Evolutionary conservation across 768 basidiomycete genomes (phyloP).

Genomic region (Nidula microcarpa): DNA sequence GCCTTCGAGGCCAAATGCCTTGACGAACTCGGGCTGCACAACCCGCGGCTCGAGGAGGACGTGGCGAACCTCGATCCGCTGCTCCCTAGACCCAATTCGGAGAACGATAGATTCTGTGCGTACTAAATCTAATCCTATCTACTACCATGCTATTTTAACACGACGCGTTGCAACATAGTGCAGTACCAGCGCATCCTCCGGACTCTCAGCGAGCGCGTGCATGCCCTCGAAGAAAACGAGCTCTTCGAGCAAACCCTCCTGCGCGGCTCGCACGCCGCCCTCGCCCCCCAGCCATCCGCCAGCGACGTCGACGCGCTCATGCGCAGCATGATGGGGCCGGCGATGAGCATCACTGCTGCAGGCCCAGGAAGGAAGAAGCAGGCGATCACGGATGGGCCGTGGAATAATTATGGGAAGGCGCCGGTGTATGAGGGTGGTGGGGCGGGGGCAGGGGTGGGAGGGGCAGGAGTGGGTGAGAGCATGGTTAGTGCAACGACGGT

Average conservation of each 20-base stretch:
- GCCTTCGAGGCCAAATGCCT: conserved; percentile 42
- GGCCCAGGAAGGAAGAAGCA: conserved; percentile 4
- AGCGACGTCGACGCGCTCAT: conserved; percentile 47
- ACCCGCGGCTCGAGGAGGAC: conserved; percentile 36
- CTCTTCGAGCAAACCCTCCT: conserved; percentile 44
- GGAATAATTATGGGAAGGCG: conserved; percentile 26
- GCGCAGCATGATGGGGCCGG: conserved; percentile 48
- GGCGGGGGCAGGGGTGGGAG: conserved; percentile 6
- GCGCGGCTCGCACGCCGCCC: conserved; percentile 41
- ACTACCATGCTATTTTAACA: not conserved
- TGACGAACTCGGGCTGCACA: conserved; percentile 30
- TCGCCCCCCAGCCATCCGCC: conserved; percentile 38
- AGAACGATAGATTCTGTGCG: conserved; percentile 25
- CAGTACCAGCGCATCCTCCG: conserved; percentile 30
- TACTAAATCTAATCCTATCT: not conserved
- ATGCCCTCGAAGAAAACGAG: conserved; percentile 43
- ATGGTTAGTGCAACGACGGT: conserved; percentile 13
- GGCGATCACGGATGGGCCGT: conserved; percentile 26
- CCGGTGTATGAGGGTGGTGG: conserved; percentile 10
- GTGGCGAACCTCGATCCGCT: conserved; percentile 35
- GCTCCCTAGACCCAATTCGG: conserved; percentile 8
- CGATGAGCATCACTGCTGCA: conserved; percentile 9
- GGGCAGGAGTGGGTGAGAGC: not conserved
- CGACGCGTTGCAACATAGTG: not conserved
- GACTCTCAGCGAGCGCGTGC: conserved; percentile 31